These are phyloP conservation scores for Pseudotsuga menziesii DNA, from an alignment of 75 land plant species.

Conservation along the genomic window DNA sequence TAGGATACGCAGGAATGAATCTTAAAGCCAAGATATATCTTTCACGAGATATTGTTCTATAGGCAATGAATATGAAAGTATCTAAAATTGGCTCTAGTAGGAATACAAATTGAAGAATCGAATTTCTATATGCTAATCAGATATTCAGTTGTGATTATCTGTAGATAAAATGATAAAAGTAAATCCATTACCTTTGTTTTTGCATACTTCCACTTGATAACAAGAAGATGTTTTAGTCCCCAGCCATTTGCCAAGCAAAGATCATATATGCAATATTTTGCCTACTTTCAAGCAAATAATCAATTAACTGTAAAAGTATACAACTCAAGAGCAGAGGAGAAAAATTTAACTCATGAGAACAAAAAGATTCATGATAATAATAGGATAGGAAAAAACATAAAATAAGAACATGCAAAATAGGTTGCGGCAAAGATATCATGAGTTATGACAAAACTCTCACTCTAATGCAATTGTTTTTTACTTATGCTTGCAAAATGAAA, in stretches of 20 bases:
- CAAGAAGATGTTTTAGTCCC: slow-evolving; percentile 75
- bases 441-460: too few species aligned
- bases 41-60: not conserved
- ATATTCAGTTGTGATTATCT: not conserved
- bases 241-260: slow-evolving; percentile 50
- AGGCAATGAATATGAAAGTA: not conserved
- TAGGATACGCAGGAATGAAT: not conserved
- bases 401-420: not conserved
- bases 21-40: not conserved
- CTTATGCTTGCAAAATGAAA: not conserved
- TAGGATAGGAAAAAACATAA: not conserved
- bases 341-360: not conserved
- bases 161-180: not conserved
- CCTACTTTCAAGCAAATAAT: slow-evolving; percentile 23
- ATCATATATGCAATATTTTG: slow-evolving; percentile 42
- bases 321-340: too few species aligned
- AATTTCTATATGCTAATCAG: not conserved
- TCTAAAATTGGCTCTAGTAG: not conserved
- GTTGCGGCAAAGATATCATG: not conserved
- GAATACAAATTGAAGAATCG: not conserved
- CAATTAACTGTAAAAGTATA: not conserved
- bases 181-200: slow-evolving; percentile 71
- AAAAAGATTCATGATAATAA: not conserved
- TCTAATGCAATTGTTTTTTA: not conserved
- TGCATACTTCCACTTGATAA: slow-evolving; percentile 74